Conservation (phyloP, 2,329 filamentous ascomycete genomes). For the Pyricularia sp. region DNA sequence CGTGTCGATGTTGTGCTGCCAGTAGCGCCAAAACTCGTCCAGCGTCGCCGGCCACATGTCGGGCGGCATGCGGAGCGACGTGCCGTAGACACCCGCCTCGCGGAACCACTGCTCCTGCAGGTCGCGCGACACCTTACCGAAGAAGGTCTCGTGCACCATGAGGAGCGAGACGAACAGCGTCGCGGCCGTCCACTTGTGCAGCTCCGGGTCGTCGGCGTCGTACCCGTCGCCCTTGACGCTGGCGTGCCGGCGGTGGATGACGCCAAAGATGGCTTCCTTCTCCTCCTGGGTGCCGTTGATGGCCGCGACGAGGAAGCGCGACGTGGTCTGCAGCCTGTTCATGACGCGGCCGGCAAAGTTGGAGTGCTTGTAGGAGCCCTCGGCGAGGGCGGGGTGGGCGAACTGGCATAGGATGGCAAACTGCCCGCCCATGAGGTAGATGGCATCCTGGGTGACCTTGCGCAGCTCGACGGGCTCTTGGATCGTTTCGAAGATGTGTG, state of each 20-base stretch:
- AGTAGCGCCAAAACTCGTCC: neutral
- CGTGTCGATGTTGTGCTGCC: neutral
- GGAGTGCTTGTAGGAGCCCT: neutral
- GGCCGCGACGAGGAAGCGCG: neutral
- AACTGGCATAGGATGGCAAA: neutral
- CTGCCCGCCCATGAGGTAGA: neutral
- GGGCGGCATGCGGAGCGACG: neutral
- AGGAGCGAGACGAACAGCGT: neutral
- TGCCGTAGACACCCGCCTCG: neutral
- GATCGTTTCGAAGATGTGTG: constrained; percentile 21
- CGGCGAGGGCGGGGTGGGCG: neutral
- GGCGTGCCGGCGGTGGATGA: neutral
- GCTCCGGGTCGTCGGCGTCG: constrained; percentile 1
- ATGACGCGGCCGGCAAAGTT: neutral
- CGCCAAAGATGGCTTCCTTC: neutral
- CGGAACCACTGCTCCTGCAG: neutral
- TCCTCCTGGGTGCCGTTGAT: neutral
- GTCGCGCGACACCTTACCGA: neutral
- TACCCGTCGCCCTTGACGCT: neutral
- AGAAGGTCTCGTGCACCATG: neutral
- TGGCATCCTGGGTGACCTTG: neutral
- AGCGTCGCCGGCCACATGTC: neutral
- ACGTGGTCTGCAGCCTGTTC: neutral
- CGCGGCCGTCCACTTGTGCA: neutral
- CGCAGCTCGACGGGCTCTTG: constrained; percentile 13